A percentile compares a stretch with the other conserved stretches of the same genome.
phyloP scores from a whole-genome alignment of 1,139 yeast species.

The Lodderomyces orthopsilosis region DNA sequence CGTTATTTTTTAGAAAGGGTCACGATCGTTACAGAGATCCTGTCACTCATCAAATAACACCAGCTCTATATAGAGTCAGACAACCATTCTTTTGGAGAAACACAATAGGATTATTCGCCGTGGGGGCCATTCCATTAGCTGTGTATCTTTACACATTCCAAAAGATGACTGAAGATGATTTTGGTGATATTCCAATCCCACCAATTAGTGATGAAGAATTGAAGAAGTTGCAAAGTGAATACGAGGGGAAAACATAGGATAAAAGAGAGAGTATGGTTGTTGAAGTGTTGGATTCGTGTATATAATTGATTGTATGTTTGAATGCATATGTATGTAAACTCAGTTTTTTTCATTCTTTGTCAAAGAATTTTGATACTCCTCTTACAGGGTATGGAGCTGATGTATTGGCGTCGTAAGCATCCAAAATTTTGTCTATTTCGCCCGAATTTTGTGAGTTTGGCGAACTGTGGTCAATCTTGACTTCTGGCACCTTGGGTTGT shows the following conservation, averaged over 20 bases:
- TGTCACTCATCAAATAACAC: slow-evolving; percentile 83
- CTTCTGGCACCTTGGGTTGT: not conserved
- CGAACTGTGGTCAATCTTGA: not conserved
- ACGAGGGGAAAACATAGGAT: slow-evolving; percentile 41
- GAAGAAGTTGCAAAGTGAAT: slow-evolving; percentile 66
- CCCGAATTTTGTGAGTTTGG: slow-evolving; percentile 1
- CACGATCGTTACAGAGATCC: slow-evolving; percentile 63
- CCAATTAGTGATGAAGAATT: slow-evolving; percentile 81
- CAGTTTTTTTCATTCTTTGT: not conserved
- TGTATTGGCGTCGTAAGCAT: slow-evolving; percentile 2
- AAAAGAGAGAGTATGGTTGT: not conserved
- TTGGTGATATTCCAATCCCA: slow-evolving; percentile 88
- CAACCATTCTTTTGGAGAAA: slow-evolving; percentile 81
- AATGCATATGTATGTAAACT: slow-evolving; percentile 1
- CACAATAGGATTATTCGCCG: slow-evolving; percentile 55
- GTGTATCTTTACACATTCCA: slow-evolving; percentile 74
- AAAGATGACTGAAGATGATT: slow-evolving; percentile 76
- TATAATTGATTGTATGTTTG: not conserved
- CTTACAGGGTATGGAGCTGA: slow-evolving; percentile 26
- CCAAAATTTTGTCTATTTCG: slow-evolving; percentile 1
- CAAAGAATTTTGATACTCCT: slow-evolving; percentile 21
- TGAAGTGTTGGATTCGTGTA: not conserved
- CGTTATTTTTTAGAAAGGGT: slow-evolving; percentile 20
- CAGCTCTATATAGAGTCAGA: slow-evolving; percentile 88
- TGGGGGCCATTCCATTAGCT: slow-evolving; percentile 62